Conservation (phyloP, 73 alveolate genomes). For the Paramecium sexaurelia region DNA sequence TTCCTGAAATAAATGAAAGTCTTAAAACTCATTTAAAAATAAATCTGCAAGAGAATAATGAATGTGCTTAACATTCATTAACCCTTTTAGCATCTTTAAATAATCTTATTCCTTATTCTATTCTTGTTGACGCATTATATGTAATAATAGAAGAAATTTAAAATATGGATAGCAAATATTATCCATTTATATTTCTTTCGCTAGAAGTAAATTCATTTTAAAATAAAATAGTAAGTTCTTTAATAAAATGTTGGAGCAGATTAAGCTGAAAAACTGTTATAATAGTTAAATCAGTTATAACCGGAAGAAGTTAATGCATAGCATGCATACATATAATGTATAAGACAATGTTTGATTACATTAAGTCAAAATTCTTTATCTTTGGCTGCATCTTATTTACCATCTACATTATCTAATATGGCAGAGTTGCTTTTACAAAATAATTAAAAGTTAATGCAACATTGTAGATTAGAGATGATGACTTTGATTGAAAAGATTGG, state of each 20-base stretch:
- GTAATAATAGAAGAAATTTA: slow-evolving; percentile 8
- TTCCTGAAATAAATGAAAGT: background rate
- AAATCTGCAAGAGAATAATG: slow-evolving; percentile 16
- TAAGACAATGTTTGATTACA: slow-evolving; percentile 20
- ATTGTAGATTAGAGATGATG: slow-evolving; percentile 9
- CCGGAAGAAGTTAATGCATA: slow-evolving; percentile 39
- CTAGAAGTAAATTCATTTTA: background rate
- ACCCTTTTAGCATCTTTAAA: background rate
- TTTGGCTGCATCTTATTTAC: slow-evolving; percentile 11
- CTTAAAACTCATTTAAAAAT: background rate
- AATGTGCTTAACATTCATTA: background rate
- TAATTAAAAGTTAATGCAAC: slow-evolving; percentile 2
- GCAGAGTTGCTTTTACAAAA: background rate
- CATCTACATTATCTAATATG: slow-evolving; percentile 25
- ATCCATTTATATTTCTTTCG: slow-evolving; percentile 47
- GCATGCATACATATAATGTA: slow-evolving; percentile 43
- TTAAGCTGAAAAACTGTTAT: slow-evolving; percentile 15
- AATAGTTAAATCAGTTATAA: background rate
- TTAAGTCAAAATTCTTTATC: background rate
- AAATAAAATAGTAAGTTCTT: background rate
- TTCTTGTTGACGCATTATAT: slow-evolving; percentile 10
- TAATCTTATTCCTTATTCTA: background rate
- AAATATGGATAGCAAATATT: slow-evolving; percentile 5
- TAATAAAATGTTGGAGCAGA: slow-evolving; percentile 41
- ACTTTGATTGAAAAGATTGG: background rate